Evolutionary conservation across 805 yeast species (phyloP).

Genomic region (Candida khao-thaluensis): DNA sequence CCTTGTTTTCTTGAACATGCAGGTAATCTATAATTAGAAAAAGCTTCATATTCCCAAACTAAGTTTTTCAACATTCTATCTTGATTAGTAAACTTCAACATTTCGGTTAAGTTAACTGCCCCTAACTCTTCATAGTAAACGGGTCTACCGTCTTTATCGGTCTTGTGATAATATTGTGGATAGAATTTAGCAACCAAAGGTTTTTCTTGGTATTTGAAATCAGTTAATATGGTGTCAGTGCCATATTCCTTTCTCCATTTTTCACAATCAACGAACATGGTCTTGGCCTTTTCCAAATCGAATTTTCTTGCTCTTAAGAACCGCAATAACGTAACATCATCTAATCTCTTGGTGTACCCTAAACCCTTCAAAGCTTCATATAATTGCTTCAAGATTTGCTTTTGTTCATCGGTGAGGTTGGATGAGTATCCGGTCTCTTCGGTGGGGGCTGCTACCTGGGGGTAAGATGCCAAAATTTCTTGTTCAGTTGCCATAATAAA

Average conservation of each 20-base stretch:
- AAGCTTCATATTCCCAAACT: slow-evolving; percentile 96
- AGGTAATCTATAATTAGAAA: slow-evolving; percentile 78
- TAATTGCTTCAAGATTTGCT: slow-evolving; percentile 54
- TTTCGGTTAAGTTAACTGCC: slow-evolving; percentile 79
- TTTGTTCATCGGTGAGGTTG: slow-evolving; percentile 66
- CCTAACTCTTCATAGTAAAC: slow-evolving; percentile 93
- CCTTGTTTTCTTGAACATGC: slow-evolving; percentile 88
- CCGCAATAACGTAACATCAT: slow-evolving; percentile 82
- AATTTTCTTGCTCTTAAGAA: slow-evolving; percentile 95
- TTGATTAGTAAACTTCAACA: slow-evolving; percentile 90
- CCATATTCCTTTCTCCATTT: slow-evolving; percentile 88
- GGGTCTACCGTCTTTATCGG: slow-evolving; percentile 96
- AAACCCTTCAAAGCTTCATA: slow-evolving; percentile 56
- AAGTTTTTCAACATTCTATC: slow-evolving; percentile 94
- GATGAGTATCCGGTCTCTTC: slow-evolving; percentile 80
- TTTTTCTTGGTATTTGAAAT: slow-evolving; percentile 88
- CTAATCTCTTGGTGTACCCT: slow-evolving; percentile 74
- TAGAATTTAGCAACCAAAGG: slow-evolving; percentile 81
- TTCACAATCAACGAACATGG: slow-evolving; percentile 85
- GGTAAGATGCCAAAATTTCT: slow-evolving; percentile 54
- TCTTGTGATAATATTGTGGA: slow-evolving; percentile 96
- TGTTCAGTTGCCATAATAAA: slow-evolving; percentile 22
- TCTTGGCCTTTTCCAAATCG: slow-evolving; percentile 71
- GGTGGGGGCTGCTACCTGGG: slow-evolving; percentile 65
- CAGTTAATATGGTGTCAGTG: slow-evolving; percentile 77